Evolutionary conservation across 2,329 filamentous ascomycete genomes (phyloP).

Genomic region (Zopfia rhizophila): DNA sequence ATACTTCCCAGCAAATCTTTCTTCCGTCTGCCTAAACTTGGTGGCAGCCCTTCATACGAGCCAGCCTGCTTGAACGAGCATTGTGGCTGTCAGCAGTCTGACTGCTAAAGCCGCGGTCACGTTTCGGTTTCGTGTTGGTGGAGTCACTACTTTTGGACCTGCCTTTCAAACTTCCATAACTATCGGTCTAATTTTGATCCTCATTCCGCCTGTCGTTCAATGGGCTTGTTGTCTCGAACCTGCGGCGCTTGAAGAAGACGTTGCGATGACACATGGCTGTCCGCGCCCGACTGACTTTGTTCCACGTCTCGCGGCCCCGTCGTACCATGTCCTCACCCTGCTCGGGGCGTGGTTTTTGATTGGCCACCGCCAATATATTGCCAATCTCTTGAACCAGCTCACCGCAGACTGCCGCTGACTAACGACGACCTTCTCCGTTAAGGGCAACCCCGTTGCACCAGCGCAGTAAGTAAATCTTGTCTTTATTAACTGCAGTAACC

Average conservation of each 20-base stretch:
- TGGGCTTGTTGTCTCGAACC: conserved; percentile 41
- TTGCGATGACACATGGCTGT: conserved; percentile 45
- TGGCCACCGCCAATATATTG: conserved; percentile 40
- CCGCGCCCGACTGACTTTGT: conserved; percentile 28
- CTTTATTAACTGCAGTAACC: conserved; percentile 26
- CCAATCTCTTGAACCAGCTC: conserved; percentile 19
- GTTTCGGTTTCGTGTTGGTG: conserved; percentile 47
- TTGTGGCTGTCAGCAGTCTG: conserved; percentile 28
- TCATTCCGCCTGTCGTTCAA: background rate
- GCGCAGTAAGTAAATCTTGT: conserved; percentile 25
- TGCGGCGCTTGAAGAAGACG: conserved; percentile 36
- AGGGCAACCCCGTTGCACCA: conserved; percentile 5
- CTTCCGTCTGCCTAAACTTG: conserved; percentile 36
- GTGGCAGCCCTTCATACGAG: conserved; percentile 3
- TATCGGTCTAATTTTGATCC: conserved; percentile 24
- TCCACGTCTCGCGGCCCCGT: conserved; percentile 19
- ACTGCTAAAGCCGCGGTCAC: conserved; percentile 36
- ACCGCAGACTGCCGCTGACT: conserved; percentile 32
- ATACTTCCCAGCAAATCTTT: conserved; percentile 37
- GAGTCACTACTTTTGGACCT: conserved; percentile 26
- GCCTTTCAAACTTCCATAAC: conserved; percentile 27
- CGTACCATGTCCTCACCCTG: conserved; percentile 25
- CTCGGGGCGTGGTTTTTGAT: conserved; percentile 25
- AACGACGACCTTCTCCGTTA: conserved; percentile 30
- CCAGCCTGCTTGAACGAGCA: background rate